Evolutionary conservation across 495 filamentous ascomycete species (phyloP).

Genomic region (Penicillium psychrofluorescens): DNA sequence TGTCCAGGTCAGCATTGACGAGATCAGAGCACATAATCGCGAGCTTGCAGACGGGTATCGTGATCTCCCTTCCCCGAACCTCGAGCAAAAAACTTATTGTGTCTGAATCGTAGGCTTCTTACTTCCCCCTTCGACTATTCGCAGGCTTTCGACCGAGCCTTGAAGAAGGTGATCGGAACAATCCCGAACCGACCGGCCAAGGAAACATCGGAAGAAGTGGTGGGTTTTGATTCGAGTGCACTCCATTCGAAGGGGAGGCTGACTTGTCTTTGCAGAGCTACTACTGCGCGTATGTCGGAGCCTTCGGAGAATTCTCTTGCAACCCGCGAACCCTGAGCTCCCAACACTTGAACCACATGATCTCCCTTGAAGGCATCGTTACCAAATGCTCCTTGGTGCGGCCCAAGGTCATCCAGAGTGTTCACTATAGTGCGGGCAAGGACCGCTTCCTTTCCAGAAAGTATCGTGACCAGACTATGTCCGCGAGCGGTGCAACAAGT

Average conservation of each 20-base stretch:
- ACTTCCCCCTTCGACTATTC: conserved; percentile 81
- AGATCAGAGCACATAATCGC: conserved; percentile 82
- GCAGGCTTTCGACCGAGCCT: conserved; percentile 77
- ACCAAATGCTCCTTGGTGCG: conserved; percentile 92
- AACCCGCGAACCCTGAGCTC: conserved; percentile 91
- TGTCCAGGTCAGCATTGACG: conserved; percentile 80
- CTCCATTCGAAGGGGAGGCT: background rate
- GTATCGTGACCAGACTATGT: conserved; percentile 96
- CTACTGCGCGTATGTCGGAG: conserved; percentile 91
- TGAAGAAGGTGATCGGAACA: conserved; percentile 79
- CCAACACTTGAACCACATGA: conserved; percentile 85
- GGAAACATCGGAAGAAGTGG: conserved; percentile 56
- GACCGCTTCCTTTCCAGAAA: conserved; percentile 75
- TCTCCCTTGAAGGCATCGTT: conserved; percentile 96
- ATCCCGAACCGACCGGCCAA: conserved; percentile 56
- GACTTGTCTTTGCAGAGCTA: conserved; percentile 50
- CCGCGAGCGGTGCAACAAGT: conserved; percentile 74
- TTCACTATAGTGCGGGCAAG: conserved; percentile 86
- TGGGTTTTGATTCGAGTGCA: conserved; percentile 17
- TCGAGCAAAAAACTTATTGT: too few relatives aligned
- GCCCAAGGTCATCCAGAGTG: conserved; percentile 95
- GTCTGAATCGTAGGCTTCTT: conserved; percentile 47
- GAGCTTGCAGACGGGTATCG: conserved; percentile 76
- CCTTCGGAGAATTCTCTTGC: conserved; percentile 89
- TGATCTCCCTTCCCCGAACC: too few relatives aligned